These are phyloP conservation scores for Thuja plicata DNA, from an alignment of 83 land plant genomes.

Conservation along the genomic window DNA sequence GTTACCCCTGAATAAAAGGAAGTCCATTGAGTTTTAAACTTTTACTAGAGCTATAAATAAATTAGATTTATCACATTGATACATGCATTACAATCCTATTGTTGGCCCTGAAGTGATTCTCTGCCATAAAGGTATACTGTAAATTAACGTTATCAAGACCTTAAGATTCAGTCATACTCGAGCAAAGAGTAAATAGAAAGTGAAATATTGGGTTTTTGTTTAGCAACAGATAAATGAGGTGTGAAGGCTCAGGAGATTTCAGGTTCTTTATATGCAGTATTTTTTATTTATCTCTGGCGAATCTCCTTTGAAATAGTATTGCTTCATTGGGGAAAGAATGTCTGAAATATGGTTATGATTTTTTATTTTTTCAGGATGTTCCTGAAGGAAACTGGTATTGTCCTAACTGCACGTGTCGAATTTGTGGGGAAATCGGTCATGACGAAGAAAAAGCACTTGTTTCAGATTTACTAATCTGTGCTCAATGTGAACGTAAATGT, in stretches of 20 bases:
- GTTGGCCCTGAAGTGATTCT: neutral
- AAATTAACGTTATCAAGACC: neutral
- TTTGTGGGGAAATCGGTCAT: conserved; percentile 50
- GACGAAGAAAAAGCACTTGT: conserved; percentile 25
- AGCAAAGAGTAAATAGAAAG: neutral
- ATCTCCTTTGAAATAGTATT: neutral
- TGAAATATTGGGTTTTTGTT: neutral
- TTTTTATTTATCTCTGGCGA: neutral
- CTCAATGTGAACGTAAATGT: conserved; percentile 80
- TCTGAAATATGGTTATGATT: neutral
- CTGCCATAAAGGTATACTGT: neutral
- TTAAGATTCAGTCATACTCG: neutral
- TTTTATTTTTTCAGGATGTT: conserved; percentile 45
- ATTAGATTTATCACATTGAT: neutral
- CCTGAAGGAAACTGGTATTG: conserved; percentile 87
- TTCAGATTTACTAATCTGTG: conserved; percentile 33
- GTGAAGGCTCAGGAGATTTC: neutral
- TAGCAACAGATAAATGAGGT: neutral
- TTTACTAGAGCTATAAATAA: neutral
- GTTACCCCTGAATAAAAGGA: neutral
- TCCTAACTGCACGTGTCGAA: conserved; percentile 57
- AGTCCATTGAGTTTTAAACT: neutral
- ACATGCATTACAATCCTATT: neutral
- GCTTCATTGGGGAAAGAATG: neutral
- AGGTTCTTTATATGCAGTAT: neutral